A percentile compares a stretch with the other conserved stretches of the same genome.
These are phyloP conservation scores for Teratosphaeria destructans DNA, from an alignment of 2,329 filamentous ascomycete genomes.

Conservation along the genomic window DNA sequence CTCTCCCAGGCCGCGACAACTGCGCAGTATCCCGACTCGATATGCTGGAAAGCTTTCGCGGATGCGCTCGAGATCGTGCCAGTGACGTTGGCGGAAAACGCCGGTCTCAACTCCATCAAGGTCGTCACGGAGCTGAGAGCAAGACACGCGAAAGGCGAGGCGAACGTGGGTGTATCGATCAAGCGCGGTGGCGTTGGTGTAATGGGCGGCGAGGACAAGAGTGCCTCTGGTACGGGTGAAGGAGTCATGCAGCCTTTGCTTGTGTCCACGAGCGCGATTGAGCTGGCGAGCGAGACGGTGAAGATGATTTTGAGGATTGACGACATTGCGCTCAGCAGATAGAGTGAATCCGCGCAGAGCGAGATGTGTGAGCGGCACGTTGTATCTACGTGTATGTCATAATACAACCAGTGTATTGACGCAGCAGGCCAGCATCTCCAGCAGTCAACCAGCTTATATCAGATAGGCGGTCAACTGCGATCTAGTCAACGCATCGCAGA, in stretches of 20 bases:
- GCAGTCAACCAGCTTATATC: neutral
- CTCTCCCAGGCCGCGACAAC: slow-evolving; percentile 73
- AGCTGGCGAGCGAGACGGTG: slow-evolving; percentile 93
- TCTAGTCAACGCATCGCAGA: neutral
- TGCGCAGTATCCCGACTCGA: slow-evolving; percentile 82
- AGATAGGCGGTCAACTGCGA: neutral
- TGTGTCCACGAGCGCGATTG: slow-evolving; percentile 94
- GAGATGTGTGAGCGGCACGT: neutral
- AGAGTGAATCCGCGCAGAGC: slow-evolving; percentile 1
- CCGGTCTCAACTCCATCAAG: slow-evolving; percentile 95
- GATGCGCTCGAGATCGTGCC: slow-evolving; percentile 96
- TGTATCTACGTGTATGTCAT: neutral
- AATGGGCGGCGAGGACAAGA: slow-evolving; percentile 56
- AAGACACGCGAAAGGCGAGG: slow-evolving; percentile 88
- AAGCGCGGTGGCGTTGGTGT: slow-evolving; percentile 94
- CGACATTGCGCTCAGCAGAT: slow-evolving; percentile 47
- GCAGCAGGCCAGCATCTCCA: neutral
- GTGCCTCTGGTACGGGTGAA: slow-evolving; percentile 21
- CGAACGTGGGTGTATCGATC: slow-evolving; percentile 95
- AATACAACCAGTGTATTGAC: neutral
- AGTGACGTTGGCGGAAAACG: slow-evolving; percentile 93
- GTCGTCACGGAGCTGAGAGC: slow-evolving; percentile 93
- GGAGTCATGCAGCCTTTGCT: slow-evolving; percentile 87
- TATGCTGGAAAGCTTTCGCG: slow-evolving; percentile 98
- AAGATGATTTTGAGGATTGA: slow-evolving; percentile 79